Conservation (phyloP, 1,284 basidiomycete species). For the Sporisorium reilianum region DNA sequence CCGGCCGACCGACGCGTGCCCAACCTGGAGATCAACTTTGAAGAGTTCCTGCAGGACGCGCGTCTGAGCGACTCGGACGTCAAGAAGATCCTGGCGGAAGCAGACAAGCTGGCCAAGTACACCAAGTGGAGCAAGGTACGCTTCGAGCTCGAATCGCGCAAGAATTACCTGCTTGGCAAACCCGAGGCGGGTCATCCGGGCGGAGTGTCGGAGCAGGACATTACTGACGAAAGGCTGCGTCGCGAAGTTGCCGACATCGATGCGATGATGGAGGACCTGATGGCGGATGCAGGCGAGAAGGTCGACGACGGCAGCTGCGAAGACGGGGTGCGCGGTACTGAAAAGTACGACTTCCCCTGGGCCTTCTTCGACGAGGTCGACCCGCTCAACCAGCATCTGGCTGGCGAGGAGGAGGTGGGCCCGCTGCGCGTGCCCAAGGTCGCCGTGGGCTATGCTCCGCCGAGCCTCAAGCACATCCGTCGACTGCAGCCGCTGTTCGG, state of each 20-base stretch:
- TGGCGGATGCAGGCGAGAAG: conserved; percentile 51
- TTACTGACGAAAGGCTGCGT: conserved; percentile 47
- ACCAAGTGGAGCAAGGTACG: conserved; percentile 66
- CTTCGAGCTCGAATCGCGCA: conserved; percentile 64
- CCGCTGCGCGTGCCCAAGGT: conserved; percentile 28
- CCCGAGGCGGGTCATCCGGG: conserved; percentile 46
- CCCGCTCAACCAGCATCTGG: conserved; percentile 56
- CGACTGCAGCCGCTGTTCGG: conserved; percentile 58
- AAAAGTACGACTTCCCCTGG: conserved; percentile 61
- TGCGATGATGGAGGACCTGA: conserved; percentile 56
- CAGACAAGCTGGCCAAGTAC: conserved; percentile 55
- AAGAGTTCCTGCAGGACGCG: conserved; percentile 64
- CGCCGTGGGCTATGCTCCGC: conserved; percentile 25
- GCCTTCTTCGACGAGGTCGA: conserved; percentile 62
- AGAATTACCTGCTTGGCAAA: conserved; percentile 60
- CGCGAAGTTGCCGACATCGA: conserved; percentile 57
- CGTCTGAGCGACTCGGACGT: conserved; percentile 61
- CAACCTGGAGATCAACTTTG: conserved; percentile 67
- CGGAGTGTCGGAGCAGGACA: conserved; percentile 49
- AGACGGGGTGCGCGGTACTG: conserved; percentile 60
- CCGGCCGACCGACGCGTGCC: conserved; percentile 61
- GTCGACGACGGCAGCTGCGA: conserved; percentile 58
- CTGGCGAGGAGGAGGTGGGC: conserved; percentile 26
- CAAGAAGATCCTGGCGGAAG: conserved; percentile 57
- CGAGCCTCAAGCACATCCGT: conserved; percentile 53